Evolutionary conservation across 768 basidiomycete genomes (phyloP).

Genomic region (Podaxis carcinomalis): DNA sequence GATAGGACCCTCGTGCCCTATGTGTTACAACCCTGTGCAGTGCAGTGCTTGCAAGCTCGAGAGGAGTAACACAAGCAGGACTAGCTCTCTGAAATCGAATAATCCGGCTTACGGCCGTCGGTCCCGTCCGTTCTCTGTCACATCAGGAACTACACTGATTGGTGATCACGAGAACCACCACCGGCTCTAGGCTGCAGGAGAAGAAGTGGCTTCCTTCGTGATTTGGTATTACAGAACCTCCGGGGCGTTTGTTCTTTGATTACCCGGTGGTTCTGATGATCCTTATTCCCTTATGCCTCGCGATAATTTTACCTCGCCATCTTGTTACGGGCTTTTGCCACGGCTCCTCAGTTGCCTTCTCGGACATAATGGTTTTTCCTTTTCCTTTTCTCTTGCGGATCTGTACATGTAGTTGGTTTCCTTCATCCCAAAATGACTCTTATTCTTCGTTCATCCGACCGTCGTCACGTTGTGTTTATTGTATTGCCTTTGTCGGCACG

Average conservation of each 20-base stretch:
- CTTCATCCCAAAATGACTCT: background rate
- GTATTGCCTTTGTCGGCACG: background rate
- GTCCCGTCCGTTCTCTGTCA: conserved; percentile 5
- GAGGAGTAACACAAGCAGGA: background rate
- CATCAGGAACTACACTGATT: conserved; percentile 9
- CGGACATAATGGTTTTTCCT: background rate
- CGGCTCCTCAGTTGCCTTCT: background rate
- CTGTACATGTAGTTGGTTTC: background rate
- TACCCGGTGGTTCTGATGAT: background rate
- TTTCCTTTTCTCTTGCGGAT: background rate
- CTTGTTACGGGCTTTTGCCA: background rate
- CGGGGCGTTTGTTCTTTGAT: background rate
- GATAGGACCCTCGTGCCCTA: background rate
- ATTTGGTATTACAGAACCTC: background rate
- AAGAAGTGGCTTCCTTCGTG: background rate
- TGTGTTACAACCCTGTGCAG: conserved; percentile 8
- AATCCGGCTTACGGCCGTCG: background rate
- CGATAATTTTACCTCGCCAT: background rate
- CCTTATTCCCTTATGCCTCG: background rate
- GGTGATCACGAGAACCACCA: conserved; percentile 7
- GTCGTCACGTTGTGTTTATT: background rate
- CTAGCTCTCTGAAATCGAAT: background rate
- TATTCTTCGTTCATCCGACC: background rate
- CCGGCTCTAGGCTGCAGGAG: background rate
- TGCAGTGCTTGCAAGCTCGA: conserved; percentile 12